These are phyloP conservation scores for Friedmanniomyces endolithicus DNA, from an alignment of 495 filamentous ascomycete genomes.

Conservation along the genomic window DNA sequence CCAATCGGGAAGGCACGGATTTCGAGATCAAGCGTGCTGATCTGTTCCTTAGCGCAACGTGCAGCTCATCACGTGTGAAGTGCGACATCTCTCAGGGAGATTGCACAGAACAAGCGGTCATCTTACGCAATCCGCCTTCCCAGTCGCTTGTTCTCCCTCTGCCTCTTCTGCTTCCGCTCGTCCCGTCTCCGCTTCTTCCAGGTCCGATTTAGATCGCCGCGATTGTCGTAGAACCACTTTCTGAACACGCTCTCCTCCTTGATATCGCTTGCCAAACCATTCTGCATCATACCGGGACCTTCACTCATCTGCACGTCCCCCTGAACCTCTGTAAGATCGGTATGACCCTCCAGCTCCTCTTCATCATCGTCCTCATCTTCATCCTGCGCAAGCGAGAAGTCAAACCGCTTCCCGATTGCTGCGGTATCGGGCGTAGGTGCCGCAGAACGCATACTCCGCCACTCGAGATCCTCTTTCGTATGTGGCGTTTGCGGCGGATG, in stretches of 20 bases:
- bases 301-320: constrained; percentile 26
- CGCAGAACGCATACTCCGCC: constrained; percentile 61
- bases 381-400: constrained; percentile 26
- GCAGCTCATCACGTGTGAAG: no score
- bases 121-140: constrained; percentile 22
- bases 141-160: constrained; percentile 58
- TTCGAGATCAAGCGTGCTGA: no score
- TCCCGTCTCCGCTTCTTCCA: constrained; percentile 82
- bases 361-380: constrained; percentile 28
- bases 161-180: constrained; percentile 71
- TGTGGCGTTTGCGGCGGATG: constrained; percentile 63
- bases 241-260: constrained; percentile 55
- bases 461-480: constrained; percentile 62
- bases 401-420: constrained; percentile 45
- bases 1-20: no score
- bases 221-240: constrained; percentile 85
- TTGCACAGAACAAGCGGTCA: background rate
- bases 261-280: constrained; percentile 14
- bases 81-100: no score
- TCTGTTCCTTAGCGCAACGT: no score
- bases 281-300: constrained; percentile 20
- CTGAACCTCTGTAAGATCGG: background rate
- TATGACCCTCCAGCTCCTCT: constrained; percentile 19
- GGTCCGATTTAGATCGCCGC: constrained; percentile 76
- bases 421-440: constrained; percentile 93